phyloP scores from a whole-genome alignment of 805 yeast species.

The Sugiyamaella americana region DNA sequence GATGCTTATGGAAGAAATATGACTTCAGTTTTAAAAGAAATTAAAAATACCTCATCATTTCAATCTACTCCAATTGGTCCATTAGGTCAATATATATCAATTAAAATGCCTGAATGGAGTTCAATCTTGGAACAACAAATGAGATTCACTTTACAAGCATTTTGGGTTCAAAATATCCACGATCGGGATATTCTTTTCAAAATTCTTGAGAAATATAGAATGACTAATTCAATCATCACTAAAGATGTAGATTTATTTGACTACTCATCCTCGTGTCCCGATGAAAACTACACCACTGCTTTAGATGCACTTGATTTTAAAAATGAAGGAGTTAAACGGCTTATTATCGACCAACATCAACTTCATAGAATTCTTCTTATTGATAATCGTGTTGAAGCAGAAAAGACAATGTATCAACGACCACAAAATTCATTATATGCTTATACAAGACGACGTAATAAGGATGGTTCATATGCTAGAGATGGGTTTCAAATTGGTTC shows the following conservation, averaged over 20 bases:
- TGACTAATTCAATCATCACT: conserved; percentile 36
- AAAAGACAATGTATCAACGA: conserved; percentile 34
- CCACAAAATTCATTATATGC: conserved; percentile 35
- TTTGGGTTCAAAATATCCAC: conserved; percentile 56
- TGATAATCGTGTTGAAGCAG: conserved; percentile 47
- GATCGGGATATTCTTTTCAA: conserved; percentile 43
- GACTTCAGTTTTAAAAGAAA: conserved; percentile 37
- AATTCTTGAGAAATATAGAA: conserved; percentile 20
- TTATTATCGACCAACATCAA: conserved; percentile 51
- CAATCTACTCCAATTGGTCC: conserved; percentile 70
- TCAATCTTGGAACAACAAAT: conserved; percentile 54
- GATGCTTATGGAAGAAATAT: conserved; percentile 49
- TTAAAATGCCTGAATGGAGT: conserved; percentile 56
- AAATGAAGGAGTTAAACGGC: conserved; percentile 48
- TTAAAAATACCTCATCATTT: conserved; percentile 37
- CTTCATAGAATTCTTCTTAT: conserved; percentile 57
- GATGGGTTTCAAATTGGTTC: conserved; percentile 19
- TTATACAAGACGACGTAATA: conserved; percentile 3
- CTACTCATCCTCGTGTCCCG: conserved; percentile 43
- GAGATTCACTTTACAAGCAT: conserved; percentile 47
- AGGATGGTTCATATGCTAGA: conserved; percentile 4
- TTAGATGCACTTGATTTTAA: conserved; percentile 55
- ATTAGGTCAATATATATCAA: conserved; percentile 52
- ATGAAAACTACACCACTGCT: conserved; percentile 40
- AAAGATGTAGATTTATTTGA: conserved; percentile 55